Percentiles rank a stretch among this genome's conserved stretches.
Evolutionary conservation across 2,329 filamentous ascomycete species (phyloP).

Genomic region (Colletotrichum nymphaeae): DNA sequence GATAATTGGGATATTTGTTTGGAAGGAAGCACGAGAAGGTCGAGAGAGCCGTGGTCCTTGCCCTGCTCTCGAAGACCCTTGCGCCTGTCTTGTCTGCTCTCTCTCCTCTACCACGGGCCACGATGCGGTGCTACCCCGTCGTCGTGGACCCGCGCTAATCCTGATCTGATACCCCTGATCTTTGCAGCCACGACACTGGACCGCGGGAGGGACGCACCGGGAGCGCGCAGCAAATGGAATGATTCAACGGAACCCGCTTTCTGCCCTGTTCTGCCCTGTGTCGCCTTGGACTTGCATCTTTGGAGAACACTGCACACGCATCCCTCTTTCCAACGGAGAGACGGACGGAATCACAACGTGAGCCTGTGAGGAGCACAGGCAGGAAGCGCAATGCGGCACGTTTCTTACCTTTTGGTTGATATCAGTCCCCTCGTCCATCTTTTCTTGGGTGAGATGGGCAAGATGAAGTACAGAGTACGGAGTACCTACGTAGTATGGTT

Average conservation of each 20-base stretch:
- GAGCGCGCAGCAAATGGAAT: neutral
- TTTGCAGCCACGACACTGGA: neutral
- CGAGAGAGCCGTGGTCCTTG: neutral
- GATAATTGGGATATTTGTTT: too few relatives aligned
- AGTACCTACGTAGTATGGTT: too few relatives aligned
- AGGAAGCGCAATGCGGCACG: too few relatives aligned
- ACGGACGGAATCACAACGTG: too few relatives aligned
- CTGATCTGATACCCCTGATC: neutral
- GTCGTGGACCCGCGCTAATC: neutral
- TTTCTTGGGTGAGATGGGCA: too few relatives aligned
- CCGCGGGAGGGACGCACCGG: neutral
- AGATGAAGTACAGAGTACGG: too few relatives aligned
- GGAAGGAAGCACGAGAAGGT: too few relatives aligned
- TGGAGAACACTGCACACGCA: neutral
- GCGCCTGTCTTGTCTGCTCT: neutral
- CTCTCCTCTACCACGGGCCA: neutral
- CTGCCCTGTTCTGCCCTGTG: slow-evolving; percentile 1
- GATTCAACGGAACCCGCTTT: neutral
- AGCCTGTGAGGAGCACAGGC: too few relatives aligned
- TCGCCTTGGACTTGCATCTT: slow-evolving; percentile 1
- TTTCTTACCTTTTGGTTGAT: too few relatives aligned
- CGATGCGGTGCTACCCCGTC: too few relatives aligned
- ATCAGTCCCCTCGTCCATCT: too few relatives aligned
- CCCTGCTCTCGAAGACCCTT: neutral
- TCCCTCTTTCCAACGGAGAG: neutral